Evolutionary conservation across 208 protist species (phyloP), one percentile per base, ranked within the genome.

Genomic region (Leishmania tropica): DNA sequence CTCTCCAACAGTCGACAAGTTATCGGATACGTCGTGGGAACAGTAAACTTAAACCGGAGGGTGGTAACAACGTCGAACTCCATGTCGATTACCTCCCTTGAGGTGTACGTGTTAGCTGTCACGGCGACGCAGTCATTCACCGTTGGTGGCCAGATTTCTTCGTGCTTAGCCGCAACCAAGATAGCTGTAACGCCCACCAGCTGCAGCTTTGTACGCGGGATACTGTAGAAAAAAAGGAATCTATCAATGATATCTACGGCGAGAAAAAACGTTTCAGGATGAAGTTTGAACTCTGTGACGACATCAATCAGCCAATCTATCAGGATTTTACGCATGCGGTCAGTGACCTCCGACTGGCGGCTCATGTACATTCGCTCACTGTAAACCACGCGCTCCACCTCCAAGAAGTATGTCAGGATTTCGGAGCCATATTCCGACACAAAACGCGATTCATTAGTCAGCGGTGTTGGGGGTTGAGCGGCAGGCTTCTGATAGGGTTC

Each of bases 221-320:
- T 89, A 45, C 84, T 81, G 65, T 86, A 87, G 51, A 83, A 83
- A 42, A 87, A 81, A 24, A 99, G 88, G 74, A 95, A 97, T 58
- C 98, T 89, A 89, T 99, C 99, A 40, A 99, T 92, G 78, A 99
- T 95, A 81, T 99, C 97, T 35, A 99, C 94, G 3, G 98, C 94
- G 13, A 99, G 88, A 89, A 96, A 99, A 78, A 99, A 96, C 0
- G 99, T 99, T 83, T 99, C 98, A 31, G 94, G 88, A 71, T 96
- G 86, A 48, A 99, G 89, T 75, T 99, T 98, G 88, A 99, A 99
- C 83, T 99, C 96, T 51, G 92, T 83, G 47, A 94, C 85, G 19
- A 99, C 99, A 77, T 99, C 98, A 21, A 99, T 89, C 58, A 99
- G 93, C 99, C 99, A 99, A 83, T 99, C 99, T 58, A 99, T 89